Percentiles rank a stretch among this genome's conserved stretches.
phyloP scores from a whole-genome alignment of 192 early-diverging fungal species.

The Gaertneriomyces sp. region DNA sequence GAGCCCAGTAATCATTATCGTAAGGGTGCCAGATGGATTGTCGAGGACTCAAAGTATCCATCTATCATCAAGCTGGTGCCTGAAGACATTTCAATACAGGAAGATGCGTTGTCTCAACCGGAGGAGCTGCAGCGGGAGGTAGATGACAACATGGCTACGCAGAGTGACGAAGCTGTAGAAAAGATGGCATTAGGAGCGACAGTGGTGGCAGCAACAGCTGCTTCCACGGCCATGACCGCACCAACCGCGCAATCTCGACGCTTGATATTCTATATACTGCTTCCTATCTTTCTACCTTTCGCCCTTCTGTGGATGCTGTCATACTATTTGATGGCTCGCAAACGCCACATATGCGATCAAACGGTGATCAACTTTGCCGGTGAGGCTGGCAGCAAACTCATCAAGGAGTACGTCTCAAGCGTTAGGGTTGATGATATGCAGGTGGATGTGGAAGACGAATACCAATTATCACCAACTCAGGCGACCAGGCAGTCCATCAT shows the following conservation, averaged over 20 bases:
- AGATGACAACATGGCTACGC: not conserved
- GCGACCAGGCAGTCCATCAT: slow-evolving; percentile 28
- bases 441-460: not conserved
- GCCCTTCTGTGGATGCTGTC: not conserved
- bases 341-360: not conserved
- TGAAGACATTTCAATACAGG: not conserved
- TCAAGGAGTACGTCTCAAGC: not conserved
- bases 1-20: slow-evolving; percentile 28
- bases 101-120: slow-evolving; percentile 16
- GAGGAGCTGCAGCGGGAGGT: slow-evolving; percentile 5
- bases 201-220: slow-evolving; percentile 2
- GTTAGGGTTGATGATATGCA: not conserved
- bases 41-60: slow-evolving; percentile 36
- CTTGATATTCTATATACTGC: not conserved
- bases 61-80: slow-evolving; percentile 24
- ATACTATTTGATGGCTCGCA: not conserved
- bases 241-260: not conserved
- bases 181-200: slow-evolving; percentile 6
- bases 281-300: slow-evolving; percentile 19
- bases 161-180: slow-evolving; percentile 1
- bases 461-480: not conserved
- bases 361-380: not conserved
- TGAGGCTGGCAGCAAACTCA: not conserved
- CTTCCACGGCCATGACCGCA: slow-evolving; percentile 7
- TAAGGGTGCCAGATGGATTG: slow-evolving; percentile 21